These are phyloP conservation scores for Mucor indicus DNA, from an alignment of 371 early-diverging fungal species.

Conservation along the genomic window DNA sequence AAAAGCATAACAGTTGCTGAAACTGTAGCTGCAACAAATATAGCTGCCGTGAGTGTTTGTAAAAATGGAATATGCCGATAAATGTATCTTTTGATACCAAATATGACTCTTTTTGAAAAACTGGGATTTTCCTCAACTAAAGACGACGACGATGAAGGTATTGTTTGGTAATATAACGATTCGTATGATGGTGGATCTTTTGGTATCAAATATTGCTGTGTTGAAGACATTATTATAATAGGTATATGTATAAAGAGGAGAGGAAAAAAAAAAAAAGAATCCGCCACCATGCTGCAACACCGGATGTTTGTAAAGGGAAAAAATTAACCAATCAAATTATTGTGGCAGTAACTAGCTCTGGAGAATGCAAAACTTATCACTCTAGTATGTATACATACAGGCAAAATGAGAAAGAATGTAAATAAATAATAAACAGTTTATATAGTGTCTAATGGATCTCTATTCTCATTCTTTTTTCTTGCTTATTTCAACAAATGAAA, in stretches of 20 bases:
- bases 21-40: constrained; percentile 42
- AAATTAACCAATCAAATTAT: too few relatives aligned
- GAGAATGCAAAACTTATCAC: too few relatives aligned
- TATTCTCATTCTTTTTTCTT: not conserved
- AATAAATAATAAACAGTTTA: not conserved
- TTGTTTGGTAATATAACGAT: constrained; percentile 31
- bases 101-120: constrained; percentile 11
- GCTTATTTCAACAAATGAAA: constrained; percentile 5
- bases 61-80: constrained; percentile 29
- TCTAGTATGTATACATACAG: too few relatives aligned
- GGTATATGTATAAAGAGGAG: not conserved
- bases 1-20: constrained; percentile 42
- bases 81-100: constrained; percentile 20
- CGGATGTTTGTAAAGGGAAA: too few relatives aligned
- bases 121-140: not conserved
- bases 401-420: not conserved
- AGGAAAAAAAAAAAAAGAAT: constrained; percentile 5
- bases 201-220: constrained; percentile 26
- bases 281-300: not conserved
- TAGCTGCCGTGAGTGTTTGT: constrained; percentile 36
- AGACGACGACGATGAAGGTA: constrained; percentile 20
- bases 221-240: constrained; percentile 9
- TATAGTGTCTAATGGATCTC: too few relatives aligned
- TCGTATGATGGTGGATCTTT: constrained; percentile 47
- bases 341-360: too few relatives aligned